Evolutionary conservation across 495 filamentous ascomycete genomes (phyloP).

Genomic region (Hypomontagnella submonticulosa): DNA sequence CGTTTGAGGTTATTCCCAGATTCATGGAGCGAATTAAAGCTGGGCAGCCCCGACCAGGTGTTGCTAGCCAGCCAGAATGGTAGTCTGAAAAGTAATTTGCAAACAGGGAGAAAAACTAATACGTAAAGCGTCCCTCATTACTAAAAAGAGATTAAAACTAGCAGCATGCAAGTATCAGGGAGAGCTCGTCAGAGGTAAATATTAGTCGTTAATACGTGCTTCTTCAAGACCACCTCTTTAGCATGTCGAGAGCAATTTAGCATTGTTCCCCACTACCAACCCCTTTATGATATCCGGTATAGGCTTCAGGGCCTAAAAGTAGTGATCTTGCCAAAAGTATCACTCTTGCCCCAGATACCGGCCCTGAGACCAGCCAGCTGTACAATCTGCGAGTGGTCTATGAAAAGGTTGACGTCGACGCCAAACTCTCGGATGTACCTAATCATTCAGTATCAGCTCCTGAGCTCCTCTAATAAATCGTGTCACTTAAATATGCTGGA

Average conservation of each 20-base stretch:
- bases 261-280: background rate
- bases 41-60: no score
- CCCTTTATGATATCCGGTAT: background rate
- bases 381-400: constrained; percentile 71
- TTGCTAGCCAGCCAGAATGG: no score
- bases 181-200: no score
- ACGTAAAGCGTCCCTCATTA: no score
- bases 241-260: background rate
- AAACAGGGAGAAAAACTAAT: no score
- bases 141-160: no score
- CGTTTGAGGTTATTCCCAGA: no score
- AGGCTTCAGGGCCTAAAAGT: constrained; percentile 53
- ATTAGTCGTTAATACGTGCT: no score
- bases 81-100: no score
- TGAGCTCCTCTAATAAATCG: background rate
- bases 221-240: background rate
- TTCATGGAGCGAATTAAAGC: no score
- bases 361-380: constrained; percentile 64
- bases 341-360: constrained; percentile 67
- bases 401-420: constrained; percentile 68
- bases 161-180: no score
- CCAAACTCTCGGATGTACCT: constrained; percentile 64
- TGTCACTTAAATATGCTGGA: background rate
- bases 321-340: constrained; percentile 68
- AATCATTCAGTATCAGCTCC: background rate